Percentiles rank a stretch among this genome's conserved stretches.
Evolutionary conservation across 352 stramenopile species (phyloP).

Genomic region (Globisporangium solare): DNA sequence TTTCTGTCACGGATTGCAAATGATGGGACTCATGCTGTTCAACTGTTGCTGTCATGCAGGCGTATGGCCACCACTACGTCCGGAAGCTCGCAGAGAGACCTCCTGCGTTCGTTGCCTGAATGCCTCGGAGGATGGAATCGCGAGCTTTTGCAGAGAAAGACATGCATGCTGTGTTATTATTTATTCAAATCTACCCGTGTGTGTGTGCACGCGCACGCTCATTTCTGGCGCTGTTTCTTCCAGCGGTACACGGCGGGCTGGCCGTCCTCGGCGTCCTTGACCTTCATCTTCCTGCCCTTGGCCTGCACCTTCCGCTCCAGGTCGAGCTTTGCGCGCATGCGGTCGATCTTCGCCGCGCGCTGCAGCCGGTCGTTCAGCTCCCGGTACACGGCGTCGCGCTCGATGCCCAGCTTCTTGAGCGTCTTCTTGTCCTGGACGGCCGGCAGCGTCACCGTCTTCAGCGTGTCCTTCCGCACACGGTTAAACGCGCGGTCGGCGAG

Average conservation of each 20-base stretch:
- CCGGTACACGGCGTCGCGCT: conserved; percentile 60
- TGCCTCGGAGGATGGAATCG: too few species aligned
- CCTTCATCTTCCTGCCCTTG: conserved; percentile 84
- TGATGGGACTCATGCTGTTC: too few species aligned
- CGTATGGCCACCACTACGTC: conserved; percentile 3
- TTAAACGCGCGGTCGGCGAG: conserved; percentile 72
- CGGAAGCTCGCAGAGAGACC: not conserved
- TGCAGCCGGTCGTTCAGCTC: conserved; percentile 66
- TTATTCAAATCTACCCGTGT: too few species aligned
- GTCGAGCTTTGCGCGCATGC: conserved; percentile 71
- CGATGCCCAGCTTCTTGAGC: conserved; percentile 52
- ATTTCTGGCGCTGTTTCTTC: conserved; percentile 88
- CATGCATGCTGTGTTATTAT: too few species aligned
- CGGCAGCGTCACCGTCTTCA: conserved; percentile 41
- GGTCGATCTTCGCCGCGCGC: conserved; percentile 63
- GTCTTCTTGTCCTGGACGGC: conserved; percentile 27
- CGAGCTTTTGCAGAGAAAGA: too few species aligned
- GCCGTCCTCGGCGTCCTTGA: conserved; percentile 61
- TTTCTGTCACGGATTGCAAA: not conserved
- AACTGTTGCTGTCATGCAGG: not conserved
- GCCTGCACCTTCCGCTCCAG: conserved; percentile 76
- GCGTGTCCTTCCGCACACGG: conserved; percentile 53
- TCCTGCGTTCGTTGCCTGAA: too few species aligned
- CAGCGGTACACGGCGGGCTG: conserved; percentile 82
- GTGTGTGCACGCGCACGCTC: conserved; percentile 2